A percentile compares a stretch with the other conserved stretches of the same genome.
phyloP scores from a whole-genome alignment of 768 basidiomycete genomes.

The Rhodotorula diobovata region DNA sequence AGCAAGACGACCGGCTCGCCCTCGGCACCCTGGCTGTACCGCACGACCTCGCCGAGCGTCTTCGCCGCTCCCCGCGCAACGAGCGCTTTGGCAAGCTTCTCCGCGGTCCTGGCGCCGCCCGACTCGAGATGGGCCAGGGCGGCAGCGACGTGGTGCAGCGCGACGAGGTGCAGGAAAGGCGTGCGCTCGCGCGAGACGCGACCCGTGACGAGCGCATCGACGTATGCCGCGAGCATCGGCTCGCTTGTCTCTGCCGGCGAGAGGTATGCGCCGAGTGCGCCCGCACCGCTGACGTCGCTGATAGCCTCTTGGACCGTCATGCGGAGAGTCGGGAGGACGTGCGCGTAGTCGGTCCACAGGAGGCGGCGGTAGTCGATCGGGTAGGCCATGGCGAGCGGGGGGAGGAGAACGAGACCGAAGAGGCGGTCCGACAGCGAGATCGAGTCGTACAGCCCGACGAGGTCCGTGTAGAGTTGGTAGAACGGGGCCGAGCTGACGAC shows the following conservation, averaged over 20 bases:
- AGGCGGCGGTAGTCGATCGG: constrained; percentile 75
- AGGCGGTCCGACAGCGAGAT: constrained; percentile 76
- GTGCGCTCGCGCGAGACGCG: constrained; percentile 45
- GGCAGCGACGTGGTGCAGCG: constrained; percentile 69
- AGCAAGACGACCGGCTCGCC: constrained; percentile 51
- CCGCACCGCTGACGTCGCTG: constrained; percentile 44
- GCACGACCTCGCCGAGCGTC: constrained; percentile 56
- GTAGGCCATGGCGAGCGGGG: constrained; percentile 64
- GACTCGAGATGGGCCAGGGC: neutral
- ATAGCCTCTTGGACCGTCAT: constrained; percentile 5
- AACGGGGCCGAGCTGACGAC: constrained; percentile 51
- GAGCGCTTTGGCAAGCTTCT: constrained; percentile 47
- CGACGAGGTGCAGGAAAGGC: constrained; percentile 60
- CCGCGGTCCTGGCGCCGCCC: neutral
- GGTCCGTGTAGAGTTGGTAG: constrained; percentile 89
- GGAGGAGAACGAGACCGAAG: constrained; percentile 70
- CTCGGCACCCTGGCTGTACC: constrained; percentile 56
- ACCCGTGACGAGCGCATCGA: constrained; percentile 55
- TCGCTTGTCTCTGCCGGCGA: constrained; percentile 65
- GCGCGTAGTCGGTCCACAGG: constrained; percentile 74
- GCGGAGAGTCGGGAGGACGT: constrained; percentile 56
- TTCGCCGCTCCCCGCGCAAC: constrained; percentile 54
- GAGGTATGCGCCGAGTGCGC: constrained; percentile 57
- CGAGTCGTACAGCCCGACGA: constrained; percentile 81
- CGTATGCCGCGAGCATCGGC: constrained; percentile 62